Evolutionary conservation across 768 basidiomycete genomes (phyloP), one percentile per base, ranked within the genome.

Genomic region (Panaeolus cyanescens): DNA sequence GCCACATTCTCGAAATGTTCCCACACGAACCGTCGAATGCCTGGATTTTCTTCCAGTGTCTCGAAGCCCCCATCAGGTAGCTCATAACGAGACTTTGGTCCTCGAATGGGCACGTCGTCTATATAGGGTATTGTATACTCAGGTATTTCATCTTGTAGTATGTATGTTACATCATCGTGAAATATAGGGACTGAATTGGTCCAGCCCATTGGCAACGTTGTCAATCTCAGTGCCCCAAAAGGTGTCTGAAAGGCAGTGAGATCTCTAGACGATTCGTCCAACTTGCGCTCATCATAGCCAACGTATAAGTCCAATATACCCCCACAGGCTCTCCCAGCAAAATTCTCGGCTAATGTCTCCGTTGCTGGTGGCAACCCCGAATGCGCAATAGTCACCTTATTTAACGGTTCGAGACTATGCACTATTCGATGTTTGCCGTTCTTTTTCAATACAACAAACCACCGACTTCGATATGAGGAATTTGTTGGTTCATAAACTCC

Each of bases 221-320:
- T 69, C 0, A 80, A 67, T 0, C 70, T 62, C 17, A 68, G 61
- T 0, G 70, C 59, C n/a, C 74, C 57, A 61, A 73, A 66, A 1
- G 76, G 78, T 0, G 73, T 76, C 58, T 75, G 71, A 63, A 82
- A 83, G 0, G 75, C 78, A 0, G 80, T 83, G 5, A 75, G 61
- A 37, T 81, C 75, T 9, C 72, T 45, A 0, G 73, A 80, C 3
- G 61, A 59, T 6, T 65, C 64, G 3, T 68, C 65, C 0, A 80
- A 62, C 0, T 62, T 55, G 0, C 72, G 60, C 19, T 80, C 69
- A 57, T 81, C 74, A 61, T 73, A 79, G 32, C 75, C 75, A 0
- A 75, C 71, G 59, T 68, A 77, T 2, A 79, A 59, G 40, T 78
- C 76, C 15, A 77, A 59, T 33, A 73, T 72, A 3, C 60, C 72